Evolutionary conservation across 148 eudicot genomes (phyloP).

Genomic region (Beta vulgaris): DNA sequence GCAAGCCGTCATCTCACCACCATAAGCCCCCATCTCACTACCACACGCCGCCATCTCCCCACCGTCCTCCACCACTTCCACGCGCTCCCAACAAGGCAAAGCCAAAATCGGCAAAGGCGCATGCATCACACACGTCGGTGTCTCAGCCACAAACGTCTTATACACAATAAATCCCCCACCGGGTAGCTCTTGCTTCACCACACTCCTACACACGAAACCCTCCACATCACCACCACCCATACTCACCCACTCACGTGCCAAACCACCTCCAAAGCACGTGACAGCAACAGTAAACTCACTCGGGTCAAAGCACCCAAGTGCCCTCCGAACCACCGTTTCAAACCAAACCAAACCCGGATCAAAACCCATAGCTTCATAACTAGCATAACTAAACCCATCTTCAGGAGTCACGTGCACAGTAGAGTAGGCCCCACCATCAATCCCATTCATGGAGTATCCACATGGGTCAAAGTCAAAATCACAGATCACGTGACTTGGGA

Average conservation of each 20-base stretch:
- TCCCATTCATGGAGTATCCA: conserved; percentile 62
- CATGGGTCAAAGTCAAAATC: conserved; percentile 60
- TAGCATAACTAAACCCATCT: conserved; percentile 56
- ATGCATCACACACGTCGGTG: background rate
- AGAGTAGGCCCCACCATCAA: conserved; percentile 43
- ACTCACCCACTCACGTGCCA: conserved; percentile 25
- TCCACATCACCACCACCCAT: conserved; percentile 16
- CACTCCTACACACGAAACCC: conserved; percentile 24
- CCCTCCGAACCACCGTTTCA: conserved; percentile 36
- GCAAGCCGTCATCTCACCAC: background rate
- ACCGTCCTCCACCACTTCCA: background rate
- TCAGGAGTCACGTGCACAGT: conserved; percentile 60
- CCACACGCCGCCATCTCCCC: background rate
- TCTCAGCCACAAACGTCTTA: conserved; percentile 19
- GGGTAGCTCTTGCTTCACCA: conserved; percentile 21
- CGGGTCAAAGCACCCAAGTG: conserved; percentile 41
- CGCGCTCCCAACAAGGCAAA: background rate
- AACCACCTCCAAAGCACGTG: conserved; percentile 25
- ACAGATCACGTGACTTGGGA: conserved; percentile 45
- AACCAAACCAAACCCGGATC: conserved; percentile 22
- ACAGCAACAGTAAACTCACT: conserved; percentile 42
- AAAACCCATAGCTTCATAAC: conserved; percentile 60
- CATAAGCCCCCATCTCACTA: background rate
- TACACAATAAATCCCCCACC: conserved; percentile 28
- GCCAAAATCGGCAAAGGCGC: background rate